phyloP scores from a whole-genome alignment of 768 basidiomycete genomes.

The Tulasnella sp. region DNA sequence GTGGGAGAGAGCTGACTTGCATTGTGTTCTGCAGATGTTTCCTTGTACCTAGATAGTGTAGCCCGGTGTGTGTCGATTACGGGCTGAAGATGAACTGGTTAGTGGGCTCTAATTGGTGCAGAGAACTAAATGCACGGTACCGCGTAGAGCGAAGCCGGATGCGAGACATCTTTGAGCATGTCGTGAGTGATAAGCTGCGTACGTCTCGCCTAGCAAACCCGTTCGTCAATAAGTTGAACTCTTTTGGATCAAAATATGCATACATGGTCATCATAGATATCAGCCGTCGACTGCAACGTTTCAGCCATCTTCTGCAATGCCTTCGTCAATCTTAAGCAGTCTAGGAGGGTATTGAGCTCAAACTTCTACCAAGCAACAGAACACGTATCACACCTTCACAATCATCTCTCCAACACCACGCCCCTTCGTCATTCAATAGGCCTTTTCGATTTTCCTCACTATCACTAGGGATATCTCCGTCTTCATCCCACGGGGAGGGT shows the following conservation, averaged over 20 bases:
- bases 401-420: slow-evolving; percentile 78
- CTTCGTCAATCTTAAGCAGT: slow-evolving; percentile 65
- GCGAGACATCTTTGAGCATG: slow-evolving; percentile 57
- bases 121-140: slow-evolving; percentile 36
- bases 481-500: slow-evolving; percentile 24
- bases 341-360: slow-evolving; percentile 26
- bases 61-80: slow-evolving; percentile 63
- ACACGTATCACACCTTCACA: slow-evolving; percentile 41
- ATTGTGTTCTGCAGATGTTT: slow-evolving; percentile 31
- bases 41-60: slow-evolving; percentile 51
- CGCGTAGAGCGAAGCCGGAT: slow-evolving; percentile 59
- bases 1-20: slow-evolving; percentile 23
- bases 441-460: slow-evolving; percentile 35
- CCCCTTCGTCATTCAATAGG: slow-evolving; percentile 53
- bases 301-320: slow-evolving; percentile 66
- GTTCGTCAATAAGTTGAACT: slow-evolving; percentile 1
- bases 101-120: not conserved
- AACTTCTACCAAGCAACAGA: not conserved
- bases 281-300: slow-evolving; percentile 57
- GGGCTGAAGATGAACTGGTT: slow-evolving; percentile 33
- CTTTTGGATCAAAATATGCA: slow-evolving; percentile 23
- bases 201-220: slow-evolving; percentile 45
- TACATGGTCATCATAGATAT: slow-evolving; percentile 69
- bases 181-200: slow-evolving; percentile 66
- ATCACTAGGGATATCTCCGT: slow-evolving; percentile 38